These are phyloP conservation scores for Candida silvicultrix DNA, from an alignment of 805 yeast genomes.

Conservation along the genomic window DNA sequence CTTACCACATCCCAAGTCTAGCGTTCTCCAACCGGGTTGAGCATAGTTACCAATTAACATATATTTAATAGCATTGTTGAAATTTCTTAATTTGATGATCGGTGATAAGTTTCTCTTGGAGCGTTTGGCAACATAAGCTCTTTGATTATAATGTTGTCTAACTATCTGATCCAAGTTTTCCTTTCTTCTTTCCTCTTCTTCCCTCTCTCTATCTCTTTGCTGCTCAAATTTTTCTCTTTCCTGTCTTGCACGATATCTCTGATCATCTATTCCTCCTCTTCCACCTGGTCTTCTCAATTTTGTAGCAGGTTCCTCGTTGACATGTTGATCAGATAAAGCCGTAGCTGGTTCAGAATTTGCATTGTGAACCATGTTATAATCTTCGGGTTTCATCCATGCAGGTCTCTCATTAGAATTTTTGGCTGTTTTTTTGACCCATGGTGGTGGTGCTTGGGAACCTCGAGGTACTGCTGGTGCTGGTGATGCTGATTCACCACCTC, in stretches of 20 bases:
- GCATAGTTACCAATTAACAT: conserved; percentile 72
- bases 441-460: neutral
- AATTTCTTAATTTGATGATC: conserved; percentile 78
- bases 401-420: conserved; percentile 2
- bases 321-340: neutral
- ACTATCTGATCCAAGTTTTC: conserved; percentile 54
- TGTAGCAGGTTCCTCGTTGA: conserved; percentile 27
- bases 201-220: conserved; percentile 6
- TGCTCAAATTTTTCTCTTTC: conserved; percentile 4
- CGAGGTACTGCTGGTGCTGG: neutral
- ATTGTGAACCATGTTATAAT: conserved; percentile 2
- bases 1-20: conserved; percentile 95
- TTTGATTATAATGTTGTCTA: conserved; percentile 77
- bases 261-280: conserved; percentile 7
- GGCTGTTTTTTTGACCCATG: neutral
- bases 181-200: conserved; percentile 14
- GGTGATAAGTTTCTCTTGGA: conserved; percentile 69
- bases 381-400: conserved; percentile 12
- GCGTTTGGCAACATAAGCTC: conserved; percentile 62
- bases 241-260: neutral
- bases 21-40: conserved; percentile 45
- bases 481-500: neutral
- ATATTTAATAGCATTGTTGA: conserved; percentile 88
- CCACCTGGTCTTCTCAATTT: conserved; percentile 31
- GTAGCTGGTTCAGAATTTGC: neutral